phyloP scores from a whole-genome alignment of 2,329 filamentous ascomycete species.

The Talaromyces pinophilus region DNA sequence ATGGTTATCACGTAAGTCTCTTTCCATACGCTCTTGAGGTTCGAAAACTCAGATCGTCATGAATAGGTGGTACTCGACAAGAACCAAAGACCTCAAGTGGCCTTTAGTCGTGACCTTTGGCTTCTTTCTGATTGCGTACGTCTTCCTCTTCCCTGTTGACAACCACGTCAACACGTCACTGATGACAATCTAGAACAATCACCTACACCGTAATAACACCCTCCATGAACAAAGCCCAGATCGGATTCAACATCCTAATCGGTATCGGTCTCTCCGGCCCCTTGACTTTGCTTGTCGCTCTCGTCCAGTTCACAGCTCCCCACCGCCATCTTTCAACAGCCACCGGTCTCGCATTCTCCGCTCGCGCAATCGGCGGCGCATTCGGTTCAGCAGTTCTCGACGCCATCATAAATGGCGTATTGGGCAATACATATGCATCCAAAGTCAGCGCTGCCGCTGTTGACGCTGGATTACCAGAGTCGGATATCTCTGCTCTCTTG shows the following conservation, averaged over 20 bases:
- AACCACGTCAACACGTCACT: not conserved
- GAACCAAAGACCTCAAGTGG: not conserved
- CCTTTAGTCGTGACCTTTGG: not conserved
- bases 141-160: not conserved
- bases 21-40: not conserved
- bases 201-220: not conserved
- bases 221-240: not conserved
- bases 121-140: not conserved
- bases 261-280: not conserved
- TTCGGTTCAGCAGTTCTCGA: not conserved
- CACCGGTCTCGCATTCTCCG: slow-evolving; percentile 56
- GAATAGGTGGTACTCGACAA: not conserved
- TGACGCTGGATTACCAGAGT: not conserved
- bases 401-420: not conserved
- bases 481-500: not conserved
- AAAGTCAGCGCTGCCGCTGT: not conserved
- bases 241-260: not conserved
- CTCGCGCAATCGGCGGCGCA: slow-evolving; percentile 50
- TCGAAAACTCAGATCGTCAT: not conserved
- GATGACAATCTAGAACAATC: not conserved
- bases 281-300: slow-evolving; percentile 35
- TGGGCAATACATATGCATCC: not conserved
- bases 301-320: slow-evolving; percentile 56
- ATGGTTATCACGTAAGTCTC: not conserved
- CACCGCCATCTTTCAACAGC: slow-evolving; percentile 57